Base-by-base conservation (phyloP, 2,329 filamentous ascomycete genomes). In the Podosphaera xanthii region DNA sequence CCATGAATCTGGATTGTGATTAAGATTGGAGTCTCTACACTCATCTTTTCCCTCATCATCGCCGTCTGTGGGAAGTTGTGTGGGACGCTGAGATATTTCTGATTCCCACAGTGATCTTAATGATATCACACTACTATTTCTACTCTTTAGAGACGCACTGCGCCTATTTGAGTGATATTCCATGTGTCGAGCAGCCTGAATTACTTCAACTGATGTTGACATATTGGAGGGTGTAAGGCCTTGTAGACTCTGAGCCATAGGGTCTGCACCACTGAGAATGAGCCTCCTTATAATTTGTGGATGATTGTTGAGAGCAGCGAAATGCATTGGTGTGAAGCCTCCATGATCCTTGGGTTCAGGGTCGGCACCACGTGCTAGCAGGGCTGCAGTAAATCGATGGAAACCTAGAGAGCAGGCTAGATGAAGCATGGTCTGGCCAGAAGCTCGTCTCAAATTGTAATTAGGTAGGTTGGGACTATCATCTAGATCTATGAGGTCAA, bases 381-480 rank as follows among this genome's bases (percentile, higher is more conserved):
- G 76, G 36, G 83, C 86, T 10, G 85, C 85, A 57, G 86, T 86
- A 63, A 94, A 84, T 54, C 85, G 79, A 62, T 83, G 79, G 64
- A 88, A 78, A 4, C 87, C 87, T 10, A 90, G 72, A 7, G 84
- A 84, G 64, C 82, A 86, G 1, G 86, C 86, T 62, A 90, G 74
- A 66, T 92, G 87, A 62, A 94, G 77, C 77, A 94, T 83, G 1
- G 85, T 88, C 67, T 91, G 86, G 0, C 87, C 87, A 10, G 81
- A 86, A 1, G 78, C 71, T 64, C 73, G 72, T 60, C 77, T 77
- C 57, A 84, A 72, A 67, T 92, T 86, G 62, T 86, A 79, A 34
- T 77, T 78, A 12, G 84, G 79, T 64, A 77, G 76, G 62, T 84
- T 77, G 3, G 82, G 77, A 66, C 79, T 87, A 64, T 89, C 83